These are phyloP conservation scores for Auriscalpium microsporum DNA, from an alignment of 768 basidiomycete species.

Conservation along the genomic window DNA sequence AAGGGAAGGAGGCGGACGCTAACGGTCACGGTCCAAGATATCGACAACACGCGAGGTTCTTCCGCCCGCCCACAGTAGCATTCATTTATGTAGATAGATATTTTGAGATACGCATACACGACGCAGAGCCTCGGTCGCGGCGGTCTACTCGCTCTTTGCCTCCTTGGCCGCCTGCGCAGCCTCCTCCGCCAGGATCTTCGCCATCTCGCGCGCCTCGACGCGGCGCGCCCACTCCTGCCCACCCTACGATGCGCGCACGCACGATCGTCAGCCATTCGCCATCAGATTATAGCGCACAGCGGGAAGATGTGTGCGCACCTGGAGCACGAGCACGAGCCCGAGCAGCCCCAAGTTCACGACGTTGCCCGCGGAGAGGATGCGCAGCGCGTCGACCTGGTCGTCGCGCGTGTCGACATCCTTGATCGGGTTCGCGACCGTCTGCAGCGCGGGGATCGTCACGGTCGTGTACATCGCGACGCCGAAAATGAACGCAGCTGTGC, in stretches of 20 bases:
- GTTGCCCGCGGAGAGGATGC: constrained; percentile 79
- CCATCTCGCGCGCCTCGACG: constrained; percentile 11
- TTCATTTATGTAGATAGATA: no score
- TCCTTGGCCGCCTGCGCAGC: constrained; percentile 4
- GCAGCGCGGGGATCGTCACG: constrained; percentile 71
- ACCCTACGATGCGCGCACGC: constrained; percentile 36
- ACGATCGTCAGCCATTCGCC: not conserved
- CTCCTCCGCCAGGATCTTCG: constrained; percentile 12
- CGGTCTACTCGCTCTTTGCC: constrained; percentile 8
- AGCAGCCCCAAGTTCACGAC: constrained; percentile 70
- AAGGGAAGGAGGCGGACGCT: no score
- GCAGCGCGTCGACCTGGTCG: constrained; percentile 72
- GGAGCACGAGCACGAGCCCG: constrained; percentile 55
- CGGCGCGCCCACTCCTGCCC: constrained; percentile 60
- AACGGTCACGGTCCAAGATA: not conserved
- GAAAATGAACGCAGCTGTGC: constrained; percentile 75
- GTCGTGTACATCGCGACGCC: constrained; percentile 72
- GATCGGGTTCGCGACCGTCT: constrained; percentile 61
- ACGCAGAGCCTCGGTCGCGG: not conserved
- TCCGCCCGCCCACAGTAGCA: no score
- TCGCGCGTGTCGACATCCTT: constrained; percentile 44
- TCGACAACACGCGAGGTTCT: no score
- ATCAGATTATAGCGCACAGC: not conserved
- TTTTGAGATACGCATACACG: not conserved
- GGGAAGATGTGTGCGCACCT: constrained; percentile 50